Conservation (phyloP, 148 eudicot genomes). For the Camellia japonica region DNA sequence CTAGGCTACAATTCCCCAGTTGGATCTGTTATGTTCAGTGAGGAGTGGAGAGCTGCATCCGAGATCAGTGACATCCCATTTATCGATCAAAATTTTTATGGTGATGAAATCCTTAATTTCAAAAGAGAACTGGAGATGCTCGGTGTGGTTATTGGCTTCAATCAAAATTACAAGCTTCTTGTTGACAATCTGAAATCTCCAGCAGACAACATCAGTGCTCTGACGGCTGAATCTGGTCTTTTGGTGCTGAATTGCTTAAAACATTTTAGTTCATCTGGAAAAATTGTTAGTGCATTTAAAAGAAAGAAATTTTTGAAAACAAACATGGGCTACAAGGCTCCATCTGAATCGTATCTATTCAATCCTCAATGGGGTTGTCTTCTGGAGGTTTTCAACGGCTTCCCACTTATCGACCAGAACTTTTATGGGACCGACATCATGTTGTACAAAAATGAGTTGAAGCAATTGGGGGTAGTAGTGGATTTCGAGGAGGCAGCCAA, state of each 20-base stretch:
- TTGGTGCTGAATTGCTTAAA: constrained; percentile 44
- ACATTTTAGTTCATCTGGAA: constrained; percentile 16
- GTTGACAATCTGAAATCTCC: constrained; percentile 39
- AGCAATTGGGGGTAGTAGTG: constrained; percentile 42
- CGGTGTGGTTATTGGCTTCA: constrained; percentile 40
- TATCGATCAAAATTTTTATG: constrained; percentile 46
- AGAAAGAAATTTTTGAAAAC: constrained; percentile 45
- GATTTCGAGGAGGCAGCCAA: constrained; percentile 36
- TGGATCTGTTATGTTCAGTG: constrained; percentile 42
- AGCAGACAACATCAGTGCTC: constrained; percentile 5
- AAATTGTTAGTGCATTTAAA: constrained; percentile 31
- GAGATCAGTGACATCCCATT: constrained; percentile 47
- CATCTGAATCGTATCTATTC: constrained; percentile 43
- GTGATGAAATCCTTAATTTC: constrained; percentile 26
- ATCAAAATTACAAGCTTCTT: constrained; percentile 34
- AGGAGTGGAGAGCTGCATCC: constrained; percentile 46
- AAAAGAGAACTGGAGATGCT: constrained; percentile 49
- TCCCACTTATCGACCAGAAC: constrained; percentile 42
- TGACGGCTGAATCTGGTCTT: constrained; percentile 27
- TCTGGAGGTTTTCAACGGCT: constrained; percentile 43
- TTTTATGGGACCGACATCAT: constrained; percentile 38
- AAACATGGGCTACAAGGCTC: constrained; percentile 37
- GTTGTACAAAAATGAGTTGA: constrained; percentile 27
- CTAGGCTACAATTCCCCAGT: constrained; percentile 44
- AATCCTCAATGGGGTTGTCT: constrained; percentile 58